Percentiles rank a stretch among this genome's conserved stretches.
Evolutionary conservation across 2,329 filamentous ascomycete species (phyloP).

Genomic region (Aspergillus uvarum): DNA sequence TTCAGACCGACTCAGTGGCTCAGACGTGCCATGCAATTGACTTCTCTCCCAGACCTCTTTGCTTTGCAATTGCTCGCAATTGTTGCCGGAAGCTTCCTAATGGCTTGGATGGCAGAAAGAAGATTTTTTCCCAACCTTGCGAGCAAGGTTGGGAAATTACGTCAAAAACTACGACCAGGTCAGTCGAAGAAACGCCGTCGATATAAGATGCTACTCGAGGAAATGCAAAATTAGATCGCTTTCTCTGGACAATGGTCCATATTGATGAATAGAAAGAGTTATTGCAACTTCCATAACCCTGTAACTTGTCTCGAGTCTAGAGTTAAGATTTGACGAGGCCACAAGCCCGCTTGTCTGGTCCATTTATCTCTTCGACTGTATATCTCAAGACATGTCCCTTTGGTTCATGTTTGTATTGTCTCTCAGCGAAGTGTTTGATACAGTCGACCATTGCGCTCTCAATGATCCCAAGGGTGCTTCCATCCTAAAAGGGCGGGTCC

Average conservation of each 20-base stretch:
- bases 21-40: constrained; percentile 78
- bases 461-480: constrained; percentile 98
- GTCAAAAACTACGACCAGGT: constrained; percentile 55
- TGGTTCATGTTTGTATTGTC: neutral
- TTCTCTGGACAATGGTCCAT: neutral
- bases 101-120: constrained; percentile 71
- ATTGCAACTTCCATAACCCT: no score
- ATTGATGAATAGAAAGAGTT: neutral
- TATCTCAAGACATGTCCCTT: neutral
- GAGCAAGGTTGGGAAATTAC: constrained; percentile 62
- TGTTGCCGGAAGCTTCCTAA: constrained; percentile 65
- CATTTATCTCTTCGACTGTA: no score
- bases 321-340: neutral
- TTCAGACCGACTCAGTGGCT: constrained; percentile 70
- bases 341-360: no score
- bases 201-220: constrained; percentile 79
- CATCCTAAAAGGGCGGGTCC: constrained; percentile 85
- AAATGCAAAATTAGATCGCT: constrained; percentile 50
- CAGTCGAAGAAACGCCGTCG: constrained; percentile 75
- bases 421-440: neutral
- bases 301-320: neutral
- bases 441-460: constrained; percentile 34
- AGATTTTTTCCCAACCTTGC: constrained; percentile 69
- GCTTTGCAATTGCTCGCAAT: constrained; percentile 69
- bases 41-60: constrained; percentile 70